phyloP scores from a whole-genome alignment of 306 rosid species.

The Citrullus colocynthis region DNA sequence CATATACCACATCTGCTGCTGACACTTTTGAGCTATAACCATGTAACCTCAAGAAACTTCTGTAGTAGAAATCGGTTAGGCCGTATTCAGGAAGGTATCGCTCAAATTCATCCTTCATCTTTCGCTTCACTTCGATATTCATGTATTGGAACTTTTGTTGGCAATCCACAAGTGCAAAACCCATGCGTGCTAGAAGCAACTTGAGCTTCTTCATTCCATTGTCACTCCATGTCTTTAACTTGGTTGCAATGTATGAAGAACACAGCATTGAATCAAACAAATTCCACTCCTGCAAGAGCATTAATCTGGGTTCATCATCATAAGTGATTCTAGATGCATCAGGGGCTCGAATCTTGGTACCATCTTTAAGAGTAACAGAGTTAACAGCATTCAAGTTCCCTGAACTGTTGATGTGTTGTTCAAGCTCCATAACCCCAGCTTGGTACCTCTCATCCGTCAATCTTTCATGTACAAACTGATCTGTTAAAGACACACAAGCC shows the following conservation, averaged over 20 bases:
- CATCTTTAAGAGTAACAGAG: slow-evolving; percentile 67
- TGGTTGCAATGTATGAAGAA: slow-evolving; percentile 73
- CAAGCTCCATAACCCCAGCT: slow-evolving; percentile 89
- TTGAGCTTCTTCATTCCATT: slow-evolving; percentile 83
- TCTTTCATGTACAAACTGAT: slow-evolving; percentile 86
- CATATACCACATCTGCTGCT: slow-evolving; percentile 97
- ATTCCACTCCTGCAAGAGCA: slow-evolving; percentile 89
- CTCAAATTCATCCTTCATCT: slow-evolving; percentile 76
- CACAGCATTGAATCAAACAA: slow-evolving; percentile 87
- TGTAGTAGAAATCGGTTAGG: slow-evolving; percentile 70
- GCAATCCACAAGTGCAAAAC: slow-evolving; percentile 84
- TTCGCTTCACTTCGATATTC: slow-evolving; percentile 75
- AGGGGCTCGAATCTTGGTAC: slow-evolving; percentile 73
- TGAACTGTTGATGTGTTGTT: slow-evolving; percentile 69
- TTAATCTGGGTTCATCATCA: slow-evolving; percentile 88
- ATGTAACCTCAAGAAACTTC: slow-evolving; percentile 64
- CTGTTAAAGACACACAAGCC: slow-evolving; percentile 77
- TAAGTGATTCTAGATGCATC: slow-evolving; percentile 51
- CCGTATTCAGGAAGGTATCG: slow-evolving; percentile 77
- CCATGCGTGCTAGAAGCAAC: slow-evolving; percentile 87
- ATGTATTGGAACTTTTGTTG: slow-evolving; percentile 88
- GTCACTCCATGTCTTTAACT: slow-evolving; percentile 93
- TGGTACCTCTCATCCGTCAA: slow-evolving; percentile 81
- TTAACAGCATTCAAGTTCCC: slow-evolving; percentile 73
- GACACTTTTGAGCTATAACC: slow-evolving; percentile 80